Evolutionary conservation across 2,329 filamentous ascomycete genomes (phyloP).

Genomic region (Alternaria postmessia): DNA sequence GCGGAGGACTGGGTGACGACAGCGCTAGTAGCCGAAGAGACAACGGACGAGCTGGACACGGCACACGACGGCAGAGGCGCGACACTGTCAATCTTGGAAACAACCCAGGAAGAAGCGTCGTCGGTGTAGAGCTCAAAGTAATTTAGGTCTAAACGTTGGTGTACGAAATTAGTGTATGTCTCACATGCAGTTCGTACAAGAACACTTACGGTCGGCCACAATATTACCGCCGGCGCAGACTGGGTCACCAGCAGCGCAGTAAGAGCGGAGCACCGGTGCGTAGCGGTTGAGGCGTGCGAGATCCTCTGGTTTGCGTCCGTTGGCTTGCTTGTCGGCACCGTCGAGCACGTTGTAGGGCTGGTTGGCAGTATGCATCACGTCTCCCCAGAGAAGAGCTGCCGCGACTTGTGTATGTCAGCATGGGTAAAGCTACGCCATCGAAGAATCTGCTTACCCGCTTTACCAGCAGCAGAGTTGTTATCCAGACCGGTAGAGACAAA

Average conservation of each 20-base stretch:
- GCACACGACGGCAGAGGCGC: constrained; percentile 26
- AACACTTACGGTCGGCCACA: too few species aligned
- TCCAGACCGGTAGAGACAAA: constrained; percentile 28
- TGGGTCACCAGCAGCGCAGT: constrained; percentile 68
- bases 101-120: constrained; percentile 33
- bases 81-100: constrained; percentile 31
- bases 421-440: too few species aligned
- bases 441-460: constrained; percentile 31
- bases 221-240: constrained; percentile 68
- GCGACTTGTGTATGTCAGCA: constrained; percentile 17
- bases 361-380: constrained; percentile 31
- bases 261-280: constrained; percentile 65
- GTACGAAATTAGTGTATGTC: too few species aligned
- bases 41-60: constrained; percentile 20
- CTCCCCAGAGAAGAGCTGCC: constrained; percentile 36
- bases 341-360: constrained; percentile 35
- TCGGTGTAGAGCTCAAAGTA: constrained; percentile 56
- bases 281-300: constrained; percentile 32
- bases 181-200: too few species aligned
- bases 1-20: constrained; percentile 24
- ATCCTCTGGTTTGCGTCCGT: constrained; percentile 20
- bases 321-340: constrained; percentile 25
- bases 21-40: constrained; percentile 27
- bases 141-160: constrained; percentile 62
- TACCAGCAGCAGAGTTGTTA: constrained; percentile 29